Evolutionary conservation across 805 yeast species (phyloP).

Genomic region (Wickerhamiella australiensis): DNA sequence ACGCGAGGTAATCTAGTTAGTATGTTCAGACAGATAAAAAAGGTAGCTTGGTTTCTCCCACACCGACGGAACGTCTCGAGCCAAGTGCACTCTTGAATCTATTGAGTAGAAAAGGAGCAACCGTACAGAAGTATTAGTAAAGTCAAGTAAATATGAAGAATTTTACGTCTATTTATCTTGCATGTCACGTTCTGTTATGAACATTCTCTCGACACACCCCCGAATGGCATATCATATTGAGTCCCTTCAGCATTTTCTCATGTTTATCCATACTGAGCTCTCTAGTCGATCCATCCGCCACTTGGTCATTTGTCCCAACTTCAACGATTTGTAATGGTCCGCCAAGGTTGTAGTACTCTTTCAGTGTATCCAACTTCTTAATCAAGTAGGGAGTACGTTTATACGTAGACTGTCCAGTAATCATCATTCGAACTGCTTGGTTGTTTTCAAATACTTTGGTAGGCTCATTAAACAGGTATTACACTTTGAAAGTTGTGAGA

Average conservation of each 20-base stretch:
- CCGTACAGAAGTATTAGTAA: background rate
- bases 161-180: background rate
- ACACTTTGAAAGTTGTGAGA: no score
- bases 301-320: background rate
- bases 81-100: slow-evolving; percentile 99
- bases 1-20: slow-evolving; percentile 20
- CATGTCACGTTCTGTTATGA: background rate
- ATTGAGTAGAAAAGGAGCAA: no score
- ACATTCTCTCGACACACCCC: background rate
- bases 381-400: no score
- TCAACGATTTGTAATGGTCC: no score
- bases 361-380: no score
- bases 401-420: no score
- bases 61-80: slow-evolving; percentile 95
- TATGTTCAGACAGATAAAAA: slow-evolving; percentile 47
- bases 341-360: no score
- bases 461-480: no score
- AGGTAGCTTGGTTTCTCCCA: slow-evolving; percentile 99
- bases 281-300: background rate
- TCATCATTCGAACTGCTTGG: no score
- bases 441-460: no score
- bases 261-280: background rate
- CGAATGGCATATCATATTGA: background rate
- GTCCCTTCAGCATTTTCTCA: background rate
- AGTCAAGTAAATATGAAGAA: background rate